Conservation (phyloP, 768 basidiomycete species). For the Suillus fuscotomentosus region DNA sequence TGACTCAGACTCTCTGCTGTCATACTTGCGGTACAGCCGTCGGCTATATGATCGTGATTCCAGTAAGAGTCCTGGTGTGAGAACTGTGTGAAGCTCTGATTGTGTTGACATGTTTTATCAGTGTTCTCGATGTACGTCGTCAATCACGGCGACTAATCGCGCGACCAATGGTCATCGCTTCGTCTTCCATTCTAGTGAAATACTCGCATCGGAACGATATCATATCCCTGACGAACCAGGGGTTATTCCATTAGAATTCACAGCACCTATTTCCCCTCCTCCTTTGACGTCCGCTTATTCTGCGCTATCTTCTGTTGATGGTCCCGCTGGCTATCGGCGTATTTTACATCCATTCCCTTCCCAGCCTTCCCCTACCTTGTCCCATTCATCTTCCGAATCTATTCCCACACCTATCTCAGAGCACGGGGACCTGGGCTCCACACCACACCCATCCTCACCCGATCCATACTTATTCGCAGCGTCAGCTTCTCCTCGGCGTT, state of each 20-base stretch:
- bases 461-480: slow-evolving; percentile 16
- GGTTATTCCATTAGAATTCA: slow-evolving; percentile 46
- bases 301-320: slow-evolving; percentile 17
- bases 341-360: slow-evolving; percentile 8
- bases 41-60: slow-evolving; percentile 81
- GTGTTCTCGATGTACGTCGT: slow-evolving; percentile 74
- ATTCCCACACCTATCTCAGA: slow-evolving; percentile 22
- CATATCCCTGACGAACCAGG: slow-evolving; percentile 66
- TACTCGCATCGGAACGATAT: slow-evolving; percentile 59
- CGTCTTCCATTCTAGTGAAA: slow-evolving; percentile 79
- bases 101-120: slow-evolving; percentile 20
- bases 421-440: slow-evolving; percentile 19
- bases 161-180: slow-evolving; percentile 84
- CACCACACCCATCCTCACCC: slow-evolving; percentile 25
- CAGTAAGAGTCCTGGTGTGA: slow-evolving; percentile 33
- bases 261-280: slow-evolving; percentile 30
- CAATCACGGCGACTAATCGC: slow-evolving; percentile 63
- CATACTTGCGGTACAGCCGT: slow-evolving; percentile 73
- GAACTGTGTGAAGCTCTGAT: slow-evolving; percentile 10
- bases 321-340: slow-evolving; percentile 28
- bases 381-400: slow-evolving; percentile 20
- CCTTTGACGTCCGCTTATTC: slow-evolving; percentile 32
- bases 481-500: slow-evolving; percentile 23
- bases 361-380: slow-evolving; percentile 22
- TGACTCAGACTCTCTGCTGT: slow-evolving; percentile 80